Evolutionary conservation across 2,329 filamentous ascomycete genomes (phyloP), one percentile per base, ranked within the genome.

Genomic region (Xylaria sp.): DNA sequence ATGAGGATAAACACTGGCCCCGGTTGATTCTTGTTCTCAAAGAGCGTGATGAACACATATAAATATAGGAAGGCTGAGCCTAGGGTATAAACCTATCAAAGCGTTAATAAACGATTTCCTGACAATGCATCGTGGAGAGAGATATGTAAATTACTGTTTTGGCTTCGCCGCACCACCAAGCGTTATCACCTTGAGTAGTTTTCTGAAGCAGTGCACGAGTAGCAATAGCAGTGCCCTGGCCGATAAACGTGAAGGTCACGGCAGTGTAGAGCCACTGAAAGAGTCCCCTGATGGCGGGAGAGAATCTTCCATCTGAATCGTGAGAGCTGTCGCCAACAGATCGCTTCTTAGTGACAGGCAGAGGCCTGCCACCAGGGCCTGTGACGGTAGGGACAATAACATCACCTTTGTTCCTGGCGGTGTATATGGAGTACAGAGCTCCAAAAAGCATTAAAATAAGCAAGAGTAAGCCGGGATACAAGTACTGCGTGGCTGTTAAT

Each of bases 341-440:
- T 81, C 84, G 82, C 78, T 83, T 84, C 78, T 90, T 92, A 68
- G 85, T 87, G 59, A 84, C 78, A n/a, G 93, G 94, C 63, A 98
- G 84, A 40, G 93, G 93, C 79, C 97, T 94, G 73, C 94, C 95
- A 65, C 93, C 94, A 1, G 94, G 94, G n/a, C 94, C 94, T 62
- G 86, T 90, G 72, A 87, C 80, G 37, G 80, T 84, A 25, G 84
- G 86, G 61, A 80, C 79, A 25, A 83, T 77, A 42, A 83, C 76
- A 70, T 84, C 81, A 44, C 86, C 85, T 66, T 84, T 82, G 62
- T 82, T 85, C 72, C 82, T 83, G 35, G 85, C 83, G 65, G 82
- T 84, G 76, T 84, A 79, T 50, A 88, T 82, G 75, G 85, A 87
- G 77, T 88, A 84, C 69, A 84, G 81, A 40, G 83, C 84, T 53